Evolutionary conservation across 495 filamentous ascomycete species (phyloP).

Genomic region (Acidiella bohemica): DNA sequence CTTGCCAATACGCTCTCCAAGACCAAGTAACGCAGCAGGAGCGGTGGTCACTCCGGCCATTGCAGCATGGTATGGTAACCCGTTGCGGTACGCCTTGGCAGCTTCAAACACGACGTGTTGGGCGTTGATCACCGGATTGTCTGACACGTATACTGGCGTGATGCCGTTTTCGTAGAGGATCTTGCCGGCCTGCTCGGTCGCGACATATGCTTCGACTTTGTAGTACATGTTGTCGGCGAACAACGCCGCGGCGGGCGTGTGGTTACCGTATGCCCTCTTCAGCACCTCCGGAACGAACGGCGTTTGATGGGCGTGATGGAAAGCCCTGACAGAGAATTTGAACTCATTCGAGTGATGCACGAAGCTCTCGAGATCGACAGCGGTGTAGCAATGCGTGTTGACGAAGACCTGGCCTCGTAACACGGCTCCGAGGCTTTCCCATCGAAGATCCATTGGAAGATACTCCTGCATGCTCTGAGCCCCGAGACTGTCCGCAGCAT

Average conservation of each 20-base stretch:
- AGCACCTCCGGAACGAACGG: slow-evolving; percentile 46
- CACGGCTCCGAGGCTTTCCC: slow-evolving; percentile 45
- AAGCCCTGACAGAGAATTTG: slow-evolving; percentile 45
- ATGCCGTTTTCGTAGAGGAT: slow-evolving; percentile 46
- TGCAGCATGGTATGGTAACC: slow-evolving; percentile 46
- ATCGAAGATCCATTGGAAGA: slow-evolving; percentile 41
- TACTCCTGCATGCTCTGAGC: slow-evolving; percentile 21
- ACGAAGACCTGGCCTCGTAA: slow-evolving; percentile 46
- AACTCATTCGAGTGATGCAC: slow-evolving; percentile 52
- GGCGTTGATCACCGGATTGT: slow-evolving; percentile 29
- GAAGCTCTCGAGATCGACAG: slow-evolving; percentile 49
- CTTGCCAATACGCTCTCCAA: slow-evolving; percentile 48
- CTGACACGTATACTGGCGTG: slow-evolving; percentile 33
- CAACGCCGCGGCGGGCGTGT: slow-evolving; percentile 20
- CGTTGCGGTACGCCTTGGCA: slow-evolving; percentile 46
- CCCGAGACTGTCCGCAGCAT: slow-evolving; percentile 30
- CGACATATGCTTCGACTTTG: slow-evolving; percentile 48
- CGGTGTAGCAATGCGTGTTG: slow-evolving; percentile 56
- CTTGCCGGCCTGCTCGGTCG: slow-evolving; percentile 46
- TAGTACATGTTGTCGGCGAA: slow-evolving; percentile 53
- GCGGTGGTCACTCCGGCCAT: slow-evolving; percentile 47
- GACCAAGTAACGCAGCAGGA: slow-evolving; percentile 44
- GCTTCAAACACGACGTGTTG: slow-evolving; percentile 41
- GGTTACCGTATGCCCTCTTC: slow-evolving; percentile 26
- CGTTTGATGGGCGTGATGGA: slow-evolving; percentile 52